Evolutionary conservation across 768 basidiomycete species (phyloP).

Genomic region (Rhizopogon sp.): DNA sequence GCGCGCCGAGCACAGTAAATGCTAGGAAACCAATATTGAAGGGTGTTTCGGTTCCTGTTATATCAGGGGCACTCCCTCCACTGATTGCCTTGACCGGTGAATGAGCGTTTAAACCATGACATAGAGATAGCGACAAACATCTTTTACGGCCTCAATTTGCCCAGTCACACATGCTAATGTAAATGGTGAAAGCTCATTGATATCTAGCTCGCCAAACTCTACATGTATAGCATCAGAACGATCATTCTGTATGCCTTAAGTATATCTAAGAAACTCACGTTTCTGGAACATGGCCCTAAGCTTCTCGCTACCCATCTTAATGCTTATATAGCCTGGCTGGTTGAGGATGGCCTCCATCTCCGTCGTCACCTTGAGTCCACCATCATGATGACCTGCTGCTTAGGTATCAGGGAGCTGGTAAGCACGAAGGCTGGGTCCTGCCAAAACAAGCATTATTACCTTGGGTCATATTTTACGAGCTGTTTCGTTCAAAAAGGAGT

Average conservation of each 20-base stretch:
- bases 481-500: too few species aligned
- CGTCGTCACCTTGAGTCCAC: slow-evolving; percentile 20
- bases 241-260: neutral
- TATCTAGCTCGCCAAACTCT: slow-evolving; percentile 18
- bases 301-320: slow-evolving; percentile 17
- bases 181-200: slow-evolving; percentile 16
- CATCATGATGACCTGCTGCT: slow-evolving; percentile 4
- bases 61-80: slow-evolving; percentile 30
- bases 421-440: neutral
- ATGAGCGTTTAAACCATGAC: neutral
- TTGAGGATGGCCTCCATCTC: slow-evolving; percentile 23
- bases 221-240: neutral
- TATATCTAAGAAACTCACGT: slow-evolving; percentile 11
- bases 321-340: slow-evolving; percentile 20
- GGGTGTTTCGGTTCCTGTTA: slow-evolving; percentile 36
- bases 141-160: slow-evolving; percentile 11
- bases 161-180: slow-evolving; percentile 22
- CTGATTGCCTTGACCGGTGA: slow-evolving; percentile 13
- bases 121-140: slow-evolving; percentile 11
- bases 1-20: slow-evolving; percentile 35
- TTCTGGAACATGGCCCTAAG: slow-evolving; percentile 26
- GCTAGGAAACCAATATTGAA: slow-evolving; percentile 40
- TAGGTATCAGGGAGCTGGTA: neutral
- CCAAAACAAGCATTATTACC: neutral
- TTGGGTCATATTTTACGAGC: neutral